These are phyloP conservation scores for Annulohypoxylon nitens DNA, from an alignment of 495 filamentous ascomycete species.

Conservation along the genomic window DNA sequence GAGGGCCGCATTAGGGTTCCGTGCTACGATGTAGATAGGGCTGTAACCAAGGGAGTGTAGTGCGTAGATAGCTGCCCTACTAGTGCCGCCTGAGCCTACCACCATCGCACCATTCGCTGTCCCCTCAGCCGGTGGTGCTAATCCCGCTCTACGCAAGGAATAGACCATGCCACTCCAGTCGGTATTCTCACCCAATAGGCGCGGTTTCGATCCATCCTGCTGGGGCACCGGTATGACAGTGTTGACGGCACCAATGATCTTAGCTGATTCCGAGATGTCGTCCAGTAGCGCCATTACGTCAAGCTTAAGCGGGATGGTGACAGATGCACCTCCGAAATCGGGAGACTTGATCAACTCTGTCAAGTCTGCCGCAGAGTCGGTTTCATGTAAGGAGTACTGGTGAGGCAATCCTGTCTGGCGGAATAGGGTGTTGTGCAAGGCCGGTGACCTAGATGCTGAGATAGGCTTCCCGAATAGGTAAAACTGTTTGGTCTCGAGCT, in stretches of 20 bases:
- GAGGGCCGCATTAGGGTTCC: constrained; percentile 75
- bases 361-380: constrained; percentile 73
- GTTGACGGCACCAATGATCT: constrained; percentile 92
- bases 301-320: constrained; percentile 95
- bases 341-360: constrained; percentile 74
- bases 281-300: constrained; percentile 88
- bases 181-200: constrained; percentile 88
- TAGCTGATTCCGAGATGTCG: constrained; percentile 80
- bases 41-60: constrained; percentile 84
- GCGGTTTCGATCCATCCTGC: constrained; percentile 52
- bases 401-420: constrained; percentile 84
- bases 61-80: constrained; percentile 90
- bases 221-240: constrained; percentile 74
- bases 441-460: constrained; percentile 81
- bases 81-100: constrained; percentile 91
- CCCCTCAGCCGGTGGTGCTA: constrained; percentile 56
- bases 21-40: constrained; percentile 89
- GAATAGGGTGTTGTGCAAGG: constrained; percentile 91
- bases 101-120: constrained; percentile 71
- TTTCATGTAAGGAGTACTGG: constrained; percentile 84
- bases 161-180: constrained; percentile 95
- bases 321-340: constrained; percentile 91
- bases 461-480: constrained; percentile 91
- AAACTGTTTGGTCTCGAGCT: constrained; percentile 81
- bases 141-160: constrained; percentile 79